phyloP scores from a whole-genome alignment of 2,329 filamentous ascomycete genomes.

The Botrytis cinerea region DNA sequence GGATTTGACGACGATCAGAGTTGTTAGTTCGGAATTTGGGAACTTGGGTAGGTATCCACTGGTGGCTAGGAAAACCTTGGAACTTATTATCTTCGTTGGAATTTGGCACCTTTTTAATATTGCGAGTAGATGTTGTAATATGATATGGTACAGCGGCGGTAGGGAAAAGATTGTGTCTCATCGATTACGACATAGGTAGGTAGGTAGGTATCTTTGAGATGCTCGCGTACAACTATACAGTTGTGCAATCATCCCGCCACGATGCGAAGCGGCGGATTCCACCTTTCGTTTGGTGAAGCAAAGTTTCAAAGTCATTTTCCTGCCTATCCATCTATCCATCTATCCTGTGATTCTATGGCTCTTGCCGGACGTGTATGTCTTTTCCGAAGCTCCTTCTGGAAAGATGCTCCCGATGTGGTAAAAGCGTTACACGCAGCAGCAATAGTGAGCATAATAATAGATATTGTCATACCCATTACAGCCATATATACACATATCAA shows the following conservation, averaged over 20 bases:
- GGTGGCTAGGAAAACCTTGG: conserved; percentile 1
- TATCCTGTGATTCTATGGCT: not conserved
- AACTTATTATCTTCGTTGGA: not conserved
- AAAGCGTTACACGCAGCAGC: not conserved
- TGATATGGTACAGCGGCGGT: too few species aligned
- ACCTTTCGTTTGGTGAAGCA: not conserved
- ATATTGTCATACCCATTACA: not conserved
- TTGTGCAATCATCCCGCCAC: not conserved
- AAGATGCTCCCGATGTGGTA: not conserved
- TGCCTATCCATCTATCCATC: too few species aligned
- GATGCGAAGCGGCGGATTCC: not conserved
- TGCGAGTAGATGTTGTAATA: too few species aligned
- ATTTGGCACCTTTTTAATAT: not conserved
- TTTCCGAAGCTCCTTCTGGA: conserved; percentile 4
- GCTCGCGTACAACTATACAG: not conserved
- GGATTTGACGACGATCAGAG: conserved; percentile 1
- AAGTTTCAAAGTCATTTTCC: not conserved
- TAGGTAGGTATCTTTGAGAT: not conserved
- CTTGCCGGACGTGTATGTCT: not conserved
- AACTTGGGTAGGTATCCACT: not conserved
- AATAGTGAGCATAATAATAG: not conserved
- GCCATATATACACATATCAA: not conserved
- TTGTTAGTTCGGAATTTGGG: not conserved
- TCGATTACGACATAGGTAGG: not conserved
- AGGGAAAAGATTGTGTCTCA: not conserved